phyloP scores from a whole-genome alignment of 2,329 filamentous ascomycete genomes.

The Fusarium sp. region DNA sequence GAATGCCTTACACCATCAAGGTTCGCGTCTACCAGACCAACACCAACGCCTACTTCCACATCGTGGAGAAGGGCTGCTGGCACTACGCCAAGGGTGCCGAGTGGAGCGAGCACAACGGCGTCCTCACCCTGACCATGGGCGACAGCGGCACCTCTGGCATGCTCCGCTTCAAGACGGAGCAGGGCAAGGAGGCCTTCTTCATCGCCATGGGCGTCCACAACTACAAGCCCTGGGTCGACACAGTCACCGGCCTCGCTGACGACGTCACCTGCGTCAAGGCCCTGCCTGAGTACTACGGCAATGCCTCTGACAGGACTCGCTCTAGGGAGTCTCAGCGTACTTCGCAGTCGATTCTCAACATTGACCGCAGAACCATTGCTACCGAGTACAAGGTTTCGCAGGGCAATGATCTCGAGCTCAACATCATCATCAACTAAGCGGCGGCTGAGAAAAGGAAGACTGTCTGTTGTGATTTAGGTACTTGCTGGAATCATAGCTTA shows the following conservation, averaged over 20 bases:
- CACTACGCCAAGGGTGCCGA: conserved; percentile 35
- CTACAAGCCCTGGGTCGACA: conserved; percentile 40
- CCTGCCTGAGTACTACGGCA: conserved; percentile 36
- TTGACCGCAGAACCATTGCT: conserved; percentile 26
- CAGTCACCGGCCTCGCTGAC: conserved; percentile 26
- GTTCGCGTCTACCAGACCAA: conserved; percentile 39
- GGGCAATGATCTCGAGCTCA: conserved; percentile 35
- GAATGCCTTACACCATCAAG: conserved; percentile 38
- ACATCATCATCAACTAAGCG: conserved; percentile 26
- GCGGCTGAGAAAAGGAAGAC: not conserved
- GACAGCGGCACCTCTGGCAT: conserved; percentile 34
- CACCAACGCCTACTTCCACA: conserved; percentile 34
- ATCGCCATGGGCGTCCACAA: conserved; percentile 32
- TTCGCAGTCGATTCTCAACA: conserved; percentile 31
- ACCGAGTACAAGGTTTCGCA: conserved; percentile 26
- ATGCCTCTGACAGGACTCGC: conserved; percentile 6
- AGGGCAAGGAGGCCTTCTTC: conserved; percentile 37
- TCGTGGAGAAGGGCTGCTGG: conserved; percentile 35
- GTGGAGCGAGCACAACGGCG: conserved; percentile 25
- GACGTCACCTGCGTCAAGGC: conserved; percentile 33
- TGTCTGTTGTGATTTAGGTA: not conserved
- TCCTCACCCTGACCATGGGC: conserved; percentile 27
- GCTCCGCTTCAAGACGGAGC: conserved; percentile 37
- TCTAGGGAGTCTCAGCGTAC: conserved; percentile 27
- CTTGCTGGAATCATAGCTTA: not conserved